These are phyloP conservation scores for Arabis alpina DNA, from an alignment of 345 rosid genomes.

Conservation along the genomic window DNA sequence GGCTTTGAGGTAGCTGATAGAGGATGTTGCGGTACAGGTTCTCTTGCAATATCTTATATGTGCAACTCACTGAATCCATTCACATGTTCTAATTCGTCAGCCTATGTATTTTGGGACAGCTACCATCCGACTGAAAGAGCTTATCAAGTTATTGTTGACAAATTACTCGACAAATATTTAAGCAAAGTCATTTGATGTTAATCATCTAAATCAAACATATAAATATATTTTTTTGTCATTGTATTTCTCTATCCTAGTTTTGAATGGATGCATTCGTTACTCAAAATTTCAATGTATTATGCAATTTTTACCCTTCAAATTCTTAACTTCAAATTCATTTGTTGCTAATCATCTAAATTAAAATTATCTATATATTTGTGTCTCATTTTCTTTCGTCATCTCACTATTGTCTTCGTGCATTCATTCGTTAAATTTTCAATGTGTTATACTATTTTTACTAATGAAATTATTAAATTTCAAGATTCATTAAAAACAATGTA, in stretches of 20 bases:
- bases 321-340: constrained; percentile 5
- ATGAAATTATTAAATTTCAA: too few relatives aligned
- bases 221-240: background rate
- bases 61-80: constrained; percentile 50
- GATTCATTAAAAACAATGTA: too few relatives aligned
- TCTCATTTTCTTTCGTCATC: background rate
- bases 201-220: background rate
- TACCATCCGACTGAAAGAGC: constrained; percentile 70
- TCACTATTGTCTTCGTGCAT: background rate
- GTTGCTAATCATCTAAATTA: background rate
- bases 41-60: constrained; percentile 47
- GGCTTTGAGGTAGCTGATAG: constrained; percentile 52
- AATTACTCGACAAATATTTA: constrained; percentile 18
- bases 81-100: constrained; percentile 45
- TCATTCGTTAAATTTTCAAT: background rate
- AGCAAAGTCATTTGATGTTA: constrained; percentile 3
- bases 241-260: background rate
- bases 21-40: constrained; percentile 67
- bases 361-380: background rate
- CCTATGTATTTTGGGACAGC: constrained; percentile 66
- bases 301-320: background rate
- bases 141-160: constrained; percentile 45
- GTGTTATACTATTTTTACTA: too few relatives aligned
- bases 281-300: background rate
- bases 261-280: background rate